Conservation (phyloP, 2,329 filamentous ascomycete species). For the Sarocladiaceae sp. region DNA sequence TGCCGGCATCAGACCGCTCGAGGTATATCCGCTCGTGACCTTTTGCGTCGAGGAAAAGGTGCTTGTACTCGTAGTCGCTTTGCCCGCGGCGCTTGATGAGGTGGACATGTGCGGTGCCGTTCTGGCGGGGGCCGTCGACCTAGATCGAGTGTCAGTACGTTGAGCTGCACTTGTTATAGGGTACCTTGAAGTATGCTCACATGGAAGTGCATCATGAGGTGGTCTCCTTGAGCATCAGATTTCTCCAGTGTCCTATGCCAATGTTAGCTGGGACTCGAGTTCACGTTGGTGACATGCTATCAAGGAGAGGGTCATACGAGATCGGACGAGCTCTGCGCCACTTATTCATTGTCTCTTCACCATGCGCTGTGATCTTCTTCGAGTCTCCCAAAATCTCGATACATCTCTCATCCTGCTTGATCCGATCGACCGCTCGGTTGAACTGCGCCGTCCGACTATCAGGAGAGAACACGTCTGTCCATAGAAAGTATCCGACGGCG, state of each 20-base stretch:
- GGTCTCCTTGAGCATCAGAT: conserved; percentile 70
- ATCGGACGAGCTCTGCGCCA: conserved; percentile 66
- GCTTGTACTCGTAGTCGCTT: conserved; percentile 68
- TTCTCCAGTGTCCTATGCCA: conserved; percentile 54
- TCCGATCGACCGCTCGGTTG: conserved; percentile 75
- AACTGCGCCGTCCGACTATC: conserved; percentile 84
- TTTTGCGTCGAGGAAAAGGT: conserved; percentile 73
- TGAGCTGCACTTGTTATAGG: neutral
- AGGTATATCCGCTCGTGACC: conserved; percentile 62
- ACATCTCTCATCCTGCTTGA: conserved; percentile 67
- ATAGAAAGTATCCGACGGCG: conserved; percentile 72
- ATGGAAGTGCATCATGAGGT: conserved; percentile 80
- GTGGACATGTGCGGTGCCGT: conserved; percentile 70
- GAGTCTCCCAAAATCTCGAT: conserved; percentile 59
- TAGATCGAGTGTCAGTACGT: conserved; percentile 22
- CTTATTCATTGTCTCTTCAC: conserved; percentile 73
- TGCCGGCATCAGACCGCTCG: conserved; percentile 47
- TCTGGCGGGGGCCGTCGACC: conserved; percentile 71
- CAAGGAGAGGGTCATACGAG: conserved; percentile 33
- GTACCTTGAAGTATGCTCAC: conserved; percentile 38
- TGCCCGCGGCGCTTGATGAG: conserved; percentile 63
- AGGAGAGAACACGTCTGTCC: conserved; percentile 74
- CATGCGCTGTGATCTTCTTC: conserved; percentile 72
- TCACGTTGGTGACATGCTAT: too few relatives aligned
- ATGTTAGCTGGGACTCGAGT: neutral